Evolutionary conservation across 225 moss, liverwort and hornwort species (phyloP).

Genomic region (Lunularia cruciata): DNA sequence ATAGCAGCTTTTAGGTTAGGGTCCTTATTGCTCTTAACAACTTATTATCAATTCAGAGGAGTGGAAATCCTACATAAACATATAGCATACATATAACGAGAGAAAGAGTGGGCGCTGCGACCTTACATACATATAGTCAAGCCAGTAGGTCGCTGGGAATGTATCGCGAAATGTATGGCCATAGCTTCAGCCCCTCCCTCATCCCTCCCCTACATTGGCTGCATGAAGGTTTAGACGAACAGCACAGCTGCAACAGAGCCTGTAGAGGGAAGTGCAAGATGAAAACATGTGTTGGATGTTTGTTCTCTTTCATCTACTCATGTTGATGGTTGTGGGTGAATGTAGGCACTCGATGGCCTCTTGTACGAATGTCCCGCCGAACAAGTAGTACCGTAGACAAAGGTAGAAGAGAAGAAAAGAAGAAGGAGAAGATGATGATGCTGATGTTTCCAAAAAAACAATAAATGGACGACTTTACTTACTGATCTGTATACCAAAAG

Average conservation of each 20-base stretch:
- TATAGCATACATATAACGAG: neutral
- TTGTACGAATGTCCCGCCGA: conserved; percentile 18
- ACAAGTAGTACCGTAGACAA: conserved; percentile 13
- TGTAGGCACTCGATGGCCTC: conserved; percentile 16
- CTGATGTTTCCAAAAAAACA: neutral
- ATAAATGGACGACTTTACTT: conserved; percentile 10
- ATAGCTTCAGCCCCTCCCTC: neutral
- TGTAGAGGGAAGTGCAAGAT: conserved; percentile 1
- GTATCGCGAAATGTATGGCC: too few species aligned
- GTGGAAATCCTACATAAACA: too few species aligned
- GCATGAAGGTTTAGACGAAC: neutral
- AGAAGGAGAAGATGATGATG: conserved; percentile 2
- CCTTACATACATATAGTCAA: conserved; percentile 6
- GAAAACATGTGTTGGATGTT: neutral
- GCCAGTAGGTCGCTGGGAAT: conserved; percentile 5
- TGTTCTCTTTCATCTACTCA: neutral
- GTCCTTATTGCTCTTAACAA: conserved; percentile 3
- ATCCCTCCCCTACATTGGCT: neutral
- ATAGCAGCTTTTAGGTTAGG: conserved; percentile 12
- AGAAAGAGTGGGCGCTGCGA: neutral
- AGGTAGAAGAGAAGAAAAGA: conserved; percentile 14
- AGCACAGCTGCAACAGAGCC: too few species aligned
- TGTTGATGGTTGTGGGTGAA: conserved; percentile 7
- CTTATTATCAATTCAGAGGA: too few species aligned
- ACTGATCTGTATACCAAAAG: conserved; percentile 8